phyloP scores from a whole-genome alignment of 441 rosid species.

The Oxalis stricta region DNA sequence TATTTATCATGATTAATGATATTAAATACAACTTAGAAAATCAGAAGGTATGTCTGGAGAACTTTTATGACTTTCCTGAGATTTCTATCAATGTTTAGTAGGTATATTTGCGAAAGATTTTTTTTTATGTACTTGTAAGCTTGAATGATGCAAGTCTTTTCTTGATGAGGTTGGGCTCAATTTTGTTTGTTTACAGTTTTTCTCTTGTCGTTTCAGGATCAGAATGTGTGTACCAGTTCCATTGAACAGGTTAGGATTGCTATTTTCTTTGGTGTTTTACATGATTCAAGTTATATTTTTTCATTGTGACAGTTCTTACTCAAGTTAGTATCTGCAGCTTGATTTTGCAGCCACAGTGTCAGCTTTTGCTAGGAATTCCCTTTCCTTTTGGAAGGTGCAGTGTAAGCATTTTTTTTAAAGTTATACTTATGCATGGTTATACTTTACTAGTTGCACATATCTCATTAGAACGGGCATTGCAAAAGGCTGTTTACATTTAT shows the following conservation, averaged over 20 bases:
- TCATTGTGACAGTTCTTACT: slow-evolving; percentile 2
- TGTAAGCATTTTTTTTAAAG: slow-evolving; percentile 49
- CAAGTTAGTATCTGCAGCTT: slow-evolving; percentile 40
- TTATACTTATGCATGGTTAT: slow-evolving; percentile 9
- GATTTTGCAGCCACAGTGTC: slow-evolving; percentile 89
- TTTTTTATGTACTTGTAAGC: not conserved
- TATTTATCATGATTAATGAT: no score
- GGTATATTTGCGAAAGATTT: not conserved
- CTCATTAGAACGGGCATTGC: no score
- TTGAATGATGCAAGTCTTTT: not conserved
- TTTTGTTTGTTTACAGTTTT: slow-evolving; percentile 2
- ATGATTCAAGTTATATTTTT: slow-evolving; percentile 5
- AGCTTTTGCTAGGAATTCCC: slow-evolving; percentile 77
- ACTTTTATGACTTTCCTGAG: no score
- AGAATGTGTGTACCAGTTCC: slow-evolving; percentile 44
- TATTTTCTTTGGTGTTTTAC: slow-evolving; percentile 3
- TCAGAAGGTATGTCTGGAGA: no score
- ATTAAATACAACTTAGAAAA: no score
- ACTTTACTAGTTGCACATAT: slow-evolving; percentile 1
- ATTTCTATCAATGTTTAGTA: not conserved
- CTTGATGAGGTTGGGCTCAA: not conserved
- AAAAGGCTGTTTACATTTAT: no score
- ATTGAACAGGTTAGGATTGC: slow-evolving; percentile 60
- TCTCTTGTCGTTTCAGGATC: slow-evolving; percentile 35
- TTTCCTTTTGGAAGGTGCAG: slow-evolving; percentile 98